Percentiles rank a stretch among this genome's conserved stretches.
These are phyloP conservation scores for Paramecium pentaurelia DNA, from an alignment of 73 alveolate species.

Conservation along the genomic window DNA sequence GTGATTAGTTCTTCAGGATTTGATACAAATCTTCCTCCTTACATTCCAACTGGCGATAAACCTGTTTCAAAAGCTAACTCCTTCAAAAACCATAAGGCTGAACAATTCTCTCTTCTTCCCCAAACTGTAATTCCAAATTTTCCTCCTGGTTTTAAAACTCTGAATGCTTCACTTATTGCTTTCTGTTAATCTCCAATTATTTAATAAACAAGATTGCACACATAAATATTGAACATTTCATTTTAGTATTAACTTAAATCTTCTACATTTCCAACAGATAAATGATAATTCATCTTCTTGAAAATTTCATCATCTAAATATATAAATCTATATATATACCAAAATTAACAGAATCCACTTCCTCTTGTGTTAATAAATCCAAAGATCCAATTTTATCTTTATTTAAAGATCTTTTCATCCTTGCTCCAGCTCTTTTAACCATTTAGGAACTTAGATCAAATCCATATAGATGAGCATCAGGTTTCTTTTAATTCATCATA, in stretches of 20 bases:
- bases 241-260: background rate
- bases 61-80: background rate
- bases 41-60: background rate
- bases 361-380: background rate
- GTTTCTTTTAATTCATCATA: background rate
- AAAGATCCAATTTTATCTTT: background rate
- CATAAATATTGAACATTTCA: background rate
- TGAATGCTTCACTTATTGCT: background rate
- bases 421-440: slow-evolving; percentile 26
- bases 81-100: background rate
- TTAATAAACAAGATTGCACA: background rate
- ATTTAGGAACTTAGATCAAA: slow-evolving; percentile 1
- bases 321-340: background rate
- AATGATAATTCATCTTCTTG: background rate
- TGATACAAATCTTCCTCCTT: background rate
- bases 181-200: background rate
- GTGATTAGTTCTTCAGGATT: background rate
- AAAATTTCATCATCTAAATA: background rate
- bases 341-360: background rate
- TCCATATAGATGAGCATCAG: background rate
- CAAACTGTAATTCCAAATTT: slow-evolving; percentile 9
- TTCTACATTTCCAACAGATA: background rate
- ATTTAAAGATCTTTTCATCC: background rate
- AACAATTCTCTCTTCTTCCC: background rate
- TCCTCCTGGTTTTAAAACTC: slow-evolving; percentile 40